Base-by-base conservation (phyloP, 257 asterid species). In the Oldenlandia corymbosa region DNA sequence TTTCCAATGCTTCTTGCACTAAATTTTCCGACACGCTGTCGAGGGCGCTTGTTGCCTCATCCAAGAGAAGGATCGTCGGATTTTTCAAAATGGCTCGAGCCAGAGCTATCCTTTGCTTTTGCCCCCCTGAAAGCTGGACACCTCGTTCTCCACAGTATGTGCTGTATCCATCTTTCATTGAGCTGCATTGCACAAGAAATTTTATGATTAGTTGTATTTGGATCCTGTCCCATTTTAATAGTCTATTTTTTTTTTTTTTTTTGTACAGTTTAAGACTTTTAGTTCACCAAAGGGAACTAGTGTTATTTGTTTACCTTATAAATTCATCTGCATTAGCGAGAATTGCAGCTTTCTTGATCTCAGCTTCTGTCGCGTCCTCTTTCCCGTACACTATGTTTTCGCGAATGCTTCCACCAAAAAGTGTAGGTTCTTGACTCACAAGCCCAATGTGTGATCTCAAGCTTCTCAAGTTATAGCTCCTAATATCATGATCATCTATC, bases 121-220 rank as follows among this genome's bases (percentile, higher is more conserved):
- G 96, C 24, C 96, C 94, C 66, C 96, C 96, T 0, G 94, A 88
- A 10, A 88, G 79, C 53, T 85, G 91, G 2, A 76, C 78, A 56
- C 96, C 94, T 76, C 94, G 71, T 49, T 88, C 94, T 13, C 96
- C 96, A 30, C 96, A 88, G 21, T 70, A 82, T 13, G 94, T 88
- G 23, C 77, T 41, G 41, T 88, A 85, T 43, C 91, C 94, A 39
- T 80, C 76, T 55, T 80, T 73, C 80, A 88, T 61, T 2, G 91
- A 79, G 68, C 91, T 84, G 71, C 75, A 73, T 63, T 10, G 16
- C 18, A 54, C 24, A 10, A 27, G 18, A 13, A 11, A 37, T 39
- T 39, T 36, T 13, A 30, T 54, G 24, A 54, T 14, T 27, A 30
- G 39, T 5, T 46, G 30, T n/a, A 30, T 0, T 30, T 34, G 39